A percentile compares a stretch with the other conserved stretches of the same genome.
Evolutionary conservation across 2,329 filamentous ascomycete genomes (phyloP).

Genomic region (Eutypella sp.): DNA sequence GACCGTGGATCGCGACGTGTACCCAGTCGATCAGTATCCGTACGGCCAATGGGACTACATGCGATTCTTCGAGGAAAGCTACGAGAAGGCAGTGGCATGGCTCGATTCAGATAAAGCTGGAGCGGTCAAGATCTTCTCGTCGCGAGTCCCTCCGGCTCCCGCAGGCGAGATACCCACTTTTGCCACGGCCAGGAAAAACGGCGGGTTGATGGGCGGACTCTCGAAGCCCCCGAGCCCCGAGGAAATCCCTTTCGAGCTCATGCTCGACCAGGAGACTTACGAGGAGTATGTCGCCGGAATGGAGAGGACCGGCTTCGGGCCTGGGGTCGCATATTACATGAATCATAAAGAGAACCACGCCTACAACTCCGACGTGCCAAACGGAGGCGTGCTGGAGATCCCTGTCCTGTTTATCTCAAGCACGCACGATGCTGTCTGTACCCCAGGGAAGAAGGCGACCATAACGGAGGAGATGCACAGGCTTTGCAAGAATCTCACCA

Average conservation of each 20-base stretch:
- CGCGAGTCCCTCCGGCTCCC: background rate
- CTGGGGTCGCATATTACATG: constrained; percentile 26
- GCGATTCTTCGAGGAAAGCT: constrained; percentile 20
- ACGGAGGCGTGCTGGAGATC: constrained; percentile 30
- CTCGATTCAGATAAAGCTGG: constrained; percentile 13
- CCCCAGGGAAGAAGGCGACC: constrained; percentile 26
- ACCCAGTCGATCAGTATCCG: constrained; percentile 37
- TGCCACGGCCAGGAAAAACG: constrained; percentile 21
- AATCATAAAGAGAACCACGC: constrained; percentile 37
- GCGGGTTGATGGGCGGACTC: constrained; percentile 11
- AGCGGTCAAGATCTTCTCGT: constrained; percentile 10
- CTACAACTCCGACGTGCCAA: constrained; percentile 25
- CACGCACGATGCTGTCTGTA: constrained; percentile 32
- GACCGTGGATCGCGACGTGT: constrained; percentile 36
- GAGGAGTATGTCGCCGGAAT: constrained; percentile 24
- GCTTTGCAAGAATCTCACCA: constrained; percentile 32
- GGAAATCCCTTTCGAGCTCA: constrained; percentile 2
- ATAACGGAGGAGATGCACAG: constrained; percentile 30
- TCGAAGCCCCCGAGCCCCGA: constrained; percentile 2
- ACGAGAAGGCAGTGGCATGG: constrained; percentile 15
- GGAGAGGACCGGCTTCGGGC: constrained; percentile 34
- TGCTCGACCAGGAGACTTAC: constrained; percentile 10
- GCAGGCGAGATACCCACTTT: constrained; percentile 24
- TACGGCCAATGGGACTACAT: constrained; percentile 28
- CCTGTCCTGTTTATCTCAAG: constrained; percentile 30